These are phyloP conservation scores for Talaromyces albobiverticillius DNA, from an alignment of 2,329 filamentous ascomycete genomes.

Conservation along the genomic window DNA sequence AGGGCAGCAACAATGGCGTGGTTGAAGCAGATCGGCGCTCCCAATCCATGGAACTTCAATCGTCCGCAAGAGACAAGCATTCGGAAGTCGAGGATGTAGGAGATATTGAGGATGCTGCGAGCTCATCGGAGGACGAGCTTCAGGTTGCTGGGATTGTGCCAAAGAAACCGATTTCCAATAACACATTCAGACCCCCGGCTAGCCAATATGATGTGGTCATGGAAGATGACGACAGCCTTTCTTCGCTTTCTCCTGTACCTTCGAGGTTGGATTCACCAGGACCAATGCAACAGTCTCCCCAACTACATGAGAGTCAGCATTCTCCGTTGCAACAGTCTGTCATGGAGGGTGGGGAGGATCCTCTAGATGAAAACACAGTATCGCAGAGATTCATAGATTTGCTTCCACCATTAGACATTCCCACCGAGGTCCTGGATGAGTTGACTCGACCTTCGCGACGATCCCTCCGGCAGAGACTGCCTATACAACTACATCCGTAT, in stretches of 20 bases:
- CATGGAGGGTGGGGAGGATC: not conserved
- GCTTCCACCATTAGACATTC: conserved; percentile 24
- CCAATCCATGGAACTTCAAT: too few species aligned
- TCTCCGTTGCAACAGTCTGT: not conserved
- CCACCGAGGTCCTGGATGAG: conserved; percentile 26
- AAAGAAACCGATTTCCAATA: conserved; percentile 13
- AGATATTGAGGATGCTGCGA: conserved; percentile 2
- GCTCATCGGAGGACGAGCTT: conserved; percentile 38
- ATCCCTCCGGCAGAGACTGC: conserved; percentile 43
- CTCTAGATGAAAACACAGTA: not conserved
- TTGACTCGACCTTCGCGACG: conserved; percentile 27
- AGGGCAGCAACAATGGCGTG: too few species aligned
- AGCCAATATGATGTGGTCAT: conserved; percentile 11
- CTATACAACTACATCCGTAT: conserved; percentile 50
- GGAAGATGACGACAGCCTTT: conserved; percentile 21
- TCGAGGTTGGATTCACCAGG: conserved; percentile 20
- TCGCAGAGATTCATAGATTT: conserved; percentile 17
- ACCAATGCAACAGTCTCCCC: conserved; percentile 20
- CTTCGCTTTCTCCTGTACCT: conserved; percentile 36
- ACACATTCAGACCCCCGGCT: conserved; percentile 11
- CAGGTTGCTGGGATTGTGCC: conserved; percentile 26
- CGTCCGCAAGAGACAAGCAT: too few species aligned
- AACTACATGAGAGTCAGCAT: not conserved
- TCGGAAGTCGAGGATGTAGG: too few species aligned
- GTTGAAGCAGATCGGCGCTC: too few species aligned